These are phyloP conservation scores for Fomitopsis schrenkii DNA, from an alignment of 1,284 basidiomycete species.

Conservation along the genomic window DNA sequence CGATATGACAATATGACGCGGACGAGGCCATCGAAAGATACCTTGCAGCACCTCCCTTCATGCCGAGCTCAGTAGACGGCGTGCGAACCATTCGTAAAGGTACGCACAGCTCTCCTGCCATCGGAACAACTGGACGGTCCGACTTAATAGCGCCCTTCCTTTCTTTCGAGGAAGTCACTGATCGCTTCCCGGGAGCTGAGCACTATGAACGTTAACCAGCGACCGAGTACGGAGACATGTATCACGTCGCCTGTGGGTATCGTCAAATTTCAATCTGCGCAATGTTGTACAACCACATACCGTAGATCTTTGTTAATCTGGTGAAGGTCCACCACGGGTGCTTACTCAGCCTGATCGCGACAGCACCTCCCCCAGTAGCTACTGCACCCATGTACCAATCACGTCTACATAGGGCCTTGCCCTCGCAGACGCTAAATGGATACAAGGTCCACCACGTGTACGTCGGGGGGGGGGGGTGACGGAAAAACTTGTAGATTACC, in stretches of 20 bases:
- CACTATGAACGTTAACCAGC: background rate
- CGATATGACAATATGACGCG: too few relatives aligned
- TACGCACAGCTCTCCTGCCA: slow-evolving; percentile 8
- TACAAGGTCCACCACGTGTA: background rate
- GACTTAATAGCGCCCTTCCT: slow-evolving; percentile 14
- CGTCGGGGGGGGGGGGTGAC: background rate
- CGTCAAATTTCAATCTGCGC: background rate
- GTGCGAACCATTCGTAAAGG: background rate
- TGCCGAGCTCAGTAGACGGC: too few relatives aligned
- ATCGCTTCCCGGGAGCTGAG: slow-evolving; percentile 7
- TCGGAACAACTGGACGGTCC: slow-evolving; percentile 7
- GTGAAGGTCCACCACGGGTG: background rate
- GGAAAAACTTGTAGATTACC: too few relatives aligned
- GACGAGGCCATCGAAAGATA: too few relatives aligned
- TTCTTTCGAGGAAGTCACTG: slow-evolving; percentile 15
- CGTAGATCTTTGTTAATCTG: slow-evolving; percentile 6
- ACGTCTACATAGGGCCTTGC: too few relatives aligned
- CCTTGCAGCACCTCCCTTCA: too few relatives aligned
- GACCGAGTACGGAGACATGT: slow-evolving; percentile 5
- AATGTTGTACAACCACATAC: background rate
- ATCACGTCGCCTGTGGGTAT: slow-evolving; percentile 3
- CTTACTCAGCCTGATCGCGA: too few relatives aligned
- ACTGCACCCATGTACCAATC: too few relatives aligned
- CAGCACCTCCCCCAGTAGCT: too few relatives aligned
- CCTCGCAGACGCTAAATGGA: too few relatives aligned